A percentile compares a stretch with the other conserved stretches of the same genome.
Evolutionary conservation across 352 stramenopile species (phyloP).

Genomic region (Phytophthora pseudosyringae): DNA sequence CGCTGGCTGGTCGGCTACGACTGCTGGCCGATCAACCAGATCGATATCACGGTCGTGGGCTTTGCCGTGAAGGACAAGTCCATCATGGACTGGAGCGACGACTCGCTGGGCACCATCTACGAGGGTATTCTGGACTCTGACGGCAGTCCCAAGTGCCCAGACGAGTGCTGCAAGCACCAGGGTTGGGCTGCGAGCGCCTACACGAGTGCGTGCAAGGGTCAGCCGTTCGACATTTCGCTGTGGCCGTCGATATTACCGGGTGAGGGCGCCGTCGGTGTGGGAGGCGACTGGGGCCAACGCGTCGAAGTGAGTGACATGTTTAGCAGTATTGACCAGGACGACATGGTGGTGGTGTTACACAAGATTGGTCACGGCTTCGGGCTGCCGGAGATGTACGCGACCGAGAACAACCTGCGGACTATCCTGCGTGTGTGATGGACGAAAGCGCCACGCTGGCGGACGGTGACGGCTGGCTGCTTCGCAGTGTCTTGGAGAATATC

Average conservation of each 20-base stretch:
- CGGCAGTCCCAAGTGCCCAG: conserved; percentile 39
- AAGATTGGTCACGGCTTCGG: conserved; percentile 50
- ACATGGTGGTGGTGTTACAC: conserved; percentile 40
- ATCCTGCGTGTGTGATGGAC: conserved; percentile 26
- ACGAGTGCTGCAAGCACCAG: conserved; percentile 48
- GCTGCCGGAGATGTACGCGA: conserved; percentile 30
- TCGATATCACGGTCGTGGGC: conserved; percentile 41
- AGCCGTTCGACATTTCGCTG: conserved; percentile 44
- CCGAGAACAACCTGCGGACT: conserved; percentile 22
- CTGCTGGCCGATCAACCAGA: conserved; percentile 18
- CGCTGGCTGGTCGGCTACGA: conserved; percentile 6
- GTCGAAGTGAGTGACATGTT: conserved; percentile 45
- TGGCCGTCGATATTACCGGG: conserved; percentile 39
- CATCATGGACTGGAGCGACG: conserved; percentile 44
- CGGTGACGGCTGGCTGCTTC: conserved; percentile 20
- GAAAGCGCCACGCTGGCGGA: conserved; percentile 6
- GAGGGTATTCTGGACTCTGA: conserved; percentile 34
- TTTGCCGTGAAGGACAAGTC: conserved; percentile 34
- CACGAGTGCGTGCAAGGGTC: conserved; percentile 22
- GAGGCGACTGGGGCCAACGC: conserved; percentile 14
- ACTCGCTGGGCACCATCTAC: conserved; percentile 47
- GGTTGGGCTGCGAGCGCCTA: conserved; percentile 22
- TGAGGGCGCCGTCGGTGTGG: conserved; percentile 24
- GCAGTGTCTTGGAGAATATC: conserved; percentile 26
- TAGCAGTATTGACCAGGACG: conserved; percentile 23